phyloP scores from a whole-genome alignment of 2,329 filamentous ascomycete genomes.

The Alternaria alternata region DNA sequence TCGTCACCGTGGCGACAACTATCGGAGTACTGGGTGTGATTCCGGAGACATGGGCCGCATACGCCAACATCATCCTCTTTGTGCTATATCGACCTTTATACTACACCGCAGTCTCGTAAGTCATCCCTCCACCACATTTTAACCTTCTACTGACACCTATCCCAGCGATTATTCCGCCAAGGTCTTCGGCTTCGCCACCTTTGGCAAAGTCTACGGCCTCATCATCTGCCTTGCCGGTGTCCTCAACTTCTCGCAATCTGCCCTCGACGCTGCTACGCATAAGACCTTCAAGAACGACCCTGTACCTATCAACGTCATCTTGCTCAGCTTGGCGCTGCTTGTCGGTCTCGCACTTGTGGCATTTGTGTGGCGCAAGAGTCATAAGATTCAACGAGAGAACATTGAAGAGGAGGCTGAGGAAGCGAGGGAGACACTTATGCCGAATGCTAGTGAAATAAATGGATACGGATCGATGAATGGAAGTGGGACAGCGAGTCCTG shows the following conservation, averaged over 20 bases:
- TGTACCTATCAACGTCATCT: conserved; percentile 75
- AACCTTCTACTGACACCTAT: conserved; percentile 6
- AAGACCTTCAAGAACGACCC: conserved; percentile 75
- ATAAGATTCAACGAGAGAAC: conserved; percentile 50
- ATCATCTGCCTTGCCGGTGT: conserved; percentile 87
- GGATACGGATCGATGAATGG: conserved; percentile 35
- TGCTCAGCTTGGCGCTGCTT: conserved; percentile 68
- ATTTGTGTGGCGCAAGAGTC: conserved; percentile 67
- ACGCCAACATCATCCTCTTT: conserved; percentile 79
- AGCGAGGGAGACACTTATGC: conserved; percentile 49
- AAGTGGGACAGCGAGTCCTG: conserved; percentile 18
- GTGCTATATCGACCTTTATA: conserved; percentile 88
- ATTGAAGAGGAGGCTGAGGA: conserved; percentile 49
- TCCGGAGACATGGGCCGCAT: conserved; percentile 74
- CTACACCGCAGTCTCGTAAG: conserved; percentile 82
- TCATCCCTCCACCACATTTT: neutral
- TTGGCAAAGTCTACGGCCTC: conserved; percentile 91
- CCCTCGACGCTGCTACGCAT: conserved; percentile 80
- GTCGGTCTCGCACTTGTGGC: conserved; percentile 72
- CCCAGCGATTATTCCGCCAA: conserved; percentile 81
- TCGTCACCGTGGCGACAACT: conserved; percentile 74
- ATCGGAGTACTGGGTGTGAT: conserved; percentile 82
- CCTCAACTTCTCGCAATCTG: conserved; percentile 84
- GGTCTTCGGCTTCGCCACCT: conserved; percentile 89
- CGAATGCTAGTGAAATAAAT: conserved; percentile 33